These are phyloP conservation scores for Agaricus subrufescens DNA, from an alignment of 768 basidiomycete species.

Conservation along the genomic window DNA sequence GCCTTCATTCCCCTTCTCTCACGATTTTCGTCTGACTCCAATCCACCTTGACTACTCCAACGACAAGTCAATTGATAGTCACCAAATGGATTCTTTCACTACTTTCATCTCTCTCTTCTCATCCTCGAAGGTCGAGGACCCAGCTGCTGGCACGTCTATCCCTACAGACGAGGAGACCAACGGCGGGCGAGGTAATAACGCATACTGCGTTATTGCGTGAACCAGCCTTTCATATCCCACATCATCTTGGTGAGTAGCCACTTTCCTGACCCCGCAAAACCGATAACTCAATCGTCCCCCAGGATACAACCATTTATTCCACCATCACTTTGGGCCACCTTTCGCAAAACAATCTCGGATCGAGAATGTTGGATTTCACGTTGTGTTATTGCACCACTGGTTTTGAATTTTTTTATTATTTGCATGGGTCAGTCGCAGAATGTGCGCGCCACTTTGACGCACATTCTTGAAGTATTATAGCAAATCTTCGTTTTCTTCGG, in stretches of 20 bases:
- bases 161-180: conserved; percentile 17
- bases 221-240: background rate
- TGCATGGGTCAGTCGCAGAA: background rate
- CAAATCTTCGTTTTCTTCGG: background rate
- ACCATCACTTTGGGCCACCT: background rate
- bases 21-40: background rate
- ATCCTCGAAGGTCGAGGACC: conserved; percentile 13
- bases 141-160: conserved; percentile 3
- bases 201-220: conserved; percentile 21
- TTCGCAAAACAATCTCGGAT: background rate
- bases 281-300: background rate
- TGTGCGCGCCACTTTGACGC: conserved; percentile 3
- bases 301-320: background rate
- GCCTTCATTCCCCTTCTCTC: background rate
- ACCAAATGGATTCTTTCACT: conserved; percentile 21
- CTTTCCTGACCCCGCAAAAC: background rate
- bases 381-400: background rate
- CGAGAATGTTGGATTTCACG: background rate
- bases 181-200: conserved; percentile 10
- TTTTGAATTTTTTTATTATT: background rate
- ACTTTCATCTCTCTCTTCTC: conserved; percentile 13
- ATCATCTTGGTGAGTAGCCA: background rate
- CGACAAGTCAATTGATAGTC: background rate
- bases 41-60: background rate
- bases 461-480: conserved; percentile 3